Evolutionary conservation across 805 yeast genomes (phyloP).

Genomic region (Candida mattraensis): DNA sequence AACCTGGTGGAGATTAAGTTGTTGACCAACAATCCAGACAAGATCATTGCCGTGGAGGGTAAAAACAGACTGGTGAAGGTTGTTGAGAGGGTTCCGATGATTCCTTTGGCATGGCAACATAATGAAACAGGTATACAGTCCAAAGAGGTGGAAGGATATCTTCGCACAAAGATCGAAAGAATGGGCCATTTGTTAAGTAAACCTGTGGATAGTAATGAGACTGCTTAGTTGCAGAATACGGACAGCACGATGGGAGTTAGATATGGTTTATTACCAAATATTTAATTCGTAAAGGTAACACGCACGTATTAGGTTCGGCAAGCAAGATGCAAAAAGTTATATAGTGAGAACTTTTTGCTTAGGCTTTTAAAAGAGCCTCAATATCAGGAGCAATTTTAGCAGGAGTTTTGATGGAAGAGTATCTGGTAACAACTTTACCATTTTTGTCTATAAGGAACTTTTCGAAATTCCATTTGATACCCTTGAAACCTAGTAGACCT

Average conservation of each 20-base stretch:
- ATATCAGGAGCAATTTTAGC: conserved; percentile 54
- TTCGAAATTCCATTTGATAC: conserved; percentile 63
- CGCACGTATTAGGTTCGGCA: too few relatives aligned
- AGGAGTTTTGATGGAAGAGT: conserved; percentile 69
- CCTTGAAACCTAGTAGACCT: conserved; percentile 67
- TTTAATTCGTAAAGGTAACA: neutral
- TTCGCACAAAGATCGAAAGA: conserved; percentile 90
- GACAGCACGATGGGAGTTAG: too few relatives aligned
- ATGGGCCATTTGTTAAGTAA: conserved; percentile 90
- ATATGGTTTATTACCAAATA: too few relatives aligned
- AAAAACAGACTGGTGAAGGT: conserved; percentile 72
- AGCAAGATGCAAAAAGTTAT: neutral
- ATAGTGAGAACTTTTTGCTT: conserved; percentile 1
- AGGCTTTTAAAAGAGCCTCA: conserved; percentile 48
- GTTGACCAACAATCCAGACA: conserved; percentile 94
- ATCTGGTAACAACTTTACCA: conserved; percentile 55
- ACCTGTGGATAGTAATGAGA: conserved; percentile 19
- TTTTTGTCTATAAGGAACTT: conserved; percentile 54
- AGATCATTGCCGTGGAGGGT: conserved; percentile 93
- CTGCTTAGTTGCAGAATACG: neutral
- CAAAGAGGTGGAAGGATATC: conserved; percentile 87
- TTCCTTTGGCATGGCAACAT: conserved; percentile 88
- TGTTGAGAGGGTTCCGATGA: conserved; percentile 91
- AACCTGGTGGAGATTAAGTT: conserved; percentile 71
- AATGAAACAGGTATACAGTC: conserved; percentile 66